Base-by-base conservation (phyloP, 305 asterid genomes). In the Solanum hybrid region DNA sequence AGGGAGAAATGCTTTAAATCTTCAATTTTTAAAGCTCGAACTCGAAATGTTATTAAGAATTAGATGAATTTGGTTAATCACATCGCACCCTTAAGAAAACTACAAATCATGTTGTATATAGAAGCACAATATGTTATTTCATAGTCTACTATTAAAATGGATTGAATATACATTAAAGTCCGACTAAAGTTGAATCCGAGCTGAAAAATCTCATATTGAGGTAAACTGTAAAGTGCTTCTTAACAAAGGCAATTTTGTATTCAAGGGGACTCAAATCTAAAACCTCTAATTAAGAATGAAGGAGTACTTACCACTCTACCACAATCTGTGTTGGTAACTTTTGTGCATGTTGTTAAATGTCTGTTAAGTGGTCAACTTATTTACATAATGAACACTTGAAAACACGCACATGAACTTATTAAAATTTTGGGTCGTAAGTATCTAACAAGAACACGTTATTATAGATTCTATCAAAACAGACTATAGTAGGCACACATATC, bases 201-300 rank as follows among this genome's bases (percentile, higher is more conserved):
- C 4, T 0, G 10, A 61, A 61, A 61, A 20, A 20, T 61, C 2
- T 61, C 72, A 61, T 61, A 20, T 57, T 57, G 0, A 0, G 70
- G 0, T 61, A 61, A 20, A 61, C 11, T 61, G 0, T 61, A 20
- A 20, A 61, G 24, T 20, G 26, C 2, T 61, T 0, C 11, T 0
- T 61, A 61, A 61, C 26, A 17, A 61, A 61, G 4, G 24, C 0
- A 0, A 17, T 57, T 20, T 20, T 4, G 10, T 1, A 57, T 57
- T 57, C 10, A 57, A 57, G 11, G 26, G 70, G 26, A 7, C 24
- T 0, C 26, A 20, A 61, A 57, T 57, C 2, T 0, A 57, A 1
- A 1, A 17, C 0, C 24, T 20, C 2, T 61, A 61, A 20, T 61
- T 61, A 20, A 61, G 26, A 0, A 61, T 0, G 0, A 61, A 57